Evolutionary conservation across 106 monocot species (phyloP).

Genomic region (Gastrodia elata): DNA sequence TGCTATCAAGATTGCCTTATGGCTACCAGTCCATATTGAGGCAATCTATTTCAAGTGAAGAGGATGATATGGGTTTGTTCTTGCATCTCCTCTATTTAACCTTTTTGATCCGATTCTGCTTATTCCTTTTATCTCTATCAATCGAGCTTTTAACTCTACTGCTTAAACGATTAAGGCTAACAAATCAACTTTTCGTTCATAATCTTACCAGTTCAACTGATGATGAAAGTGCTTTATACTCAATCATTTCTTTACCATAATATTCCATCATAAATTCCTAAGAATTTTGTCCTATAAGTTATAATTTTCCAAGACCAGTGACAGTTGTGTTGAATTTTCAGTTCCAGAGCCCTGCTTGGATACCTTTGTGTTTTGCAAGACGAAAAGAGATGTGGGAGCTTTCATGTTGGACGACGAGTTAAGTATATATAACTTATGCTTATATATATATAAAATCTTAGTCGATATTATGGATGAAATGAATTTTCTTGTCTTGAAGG

Average conservation of each 20-base stretch:
- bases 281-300: too few relatives aligned
- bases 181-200: background rate
- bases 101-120: background rate
- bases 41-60: conserved; percentile 87
- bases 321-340: conserved; percentile 20
- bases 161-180: background rate
- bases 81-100: background rate
- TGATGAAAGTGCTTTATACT: too few relatives aligned
- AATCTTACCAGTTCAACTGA: too few relatives aligned
- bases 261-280: too few relatives aligned
- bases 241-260: too few relatives aligned
- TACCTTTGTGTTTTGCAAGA: conserved; percentile 96
- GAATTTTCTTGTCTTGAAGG: conserved; percentile 25
- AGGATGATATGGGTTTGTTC: conserved; percentile 88
- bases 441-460: background rate
- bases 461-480: background rate
- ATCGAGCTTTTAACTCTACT: background rate
- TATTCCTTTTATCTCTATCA: background rate
- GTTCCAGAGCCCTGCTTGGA: conserved; percentile 89
- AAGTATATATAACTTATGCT: conserved; percentile 6
- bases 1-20: conserved; percentile 59
- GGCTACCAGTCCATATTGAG: conserved; percentile 67
- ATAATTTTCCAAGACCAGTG: too few relatives aligned
- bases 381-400: conserved; percentile 70
- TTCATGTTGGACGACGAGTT: conserved; percentile 97